Evolutionary conservation across 768 basidiomycete genomes (phyloP), one percentile per base, ranked within the genome.

Genomic region (Calocybe gangraenosa): DNA sequence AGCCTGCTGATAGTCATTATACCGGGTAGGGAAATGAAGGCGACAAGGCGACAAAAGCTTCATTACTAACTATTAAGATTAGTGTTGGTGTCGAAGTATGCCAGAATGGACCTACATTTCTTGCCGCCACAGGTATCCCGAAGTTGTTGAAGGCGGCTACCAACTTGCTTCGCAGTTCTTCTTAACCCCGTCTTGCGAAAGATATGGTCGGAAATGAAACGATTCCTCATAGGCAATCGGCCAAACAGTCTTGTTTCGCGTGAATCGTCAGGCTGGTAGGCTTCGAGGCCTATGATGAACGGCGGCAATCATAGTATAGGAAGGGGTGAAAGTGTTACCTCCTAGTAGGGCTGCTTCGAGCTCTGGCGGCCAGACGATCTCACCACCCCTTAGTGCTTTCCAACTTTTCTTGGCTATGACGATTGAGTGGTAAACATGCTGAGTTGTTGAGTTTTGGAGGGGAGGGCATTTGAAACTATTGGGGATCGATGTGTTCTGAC

Each of bases 121-220:
- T 83, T 83, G 32, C 84, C 84, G 38, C 83, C 79, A 53, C 79
- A 75, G 2, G 84, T 83, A 61, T 89, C n/a, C n/a, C n/a, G n/a
- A n/a, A n/a, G n/a, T n/a, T n/a, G n/a, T n/a, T n/a, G n/a, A n/a
- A n/a, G n/a, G n/a, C n/a, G n/a, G n/a, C n/a, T n/a, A n/a, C n/a
- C n/a, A n/a, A n/a, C n/a, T n/a, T n/a, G n/a, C n/a, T 88, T 88
- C 19, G 86, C 77, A 7, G 83, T 82, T 48, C 87, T 74, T 48
- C 74, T 69, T 60, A 82, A 80, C 17, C 86, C 84, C 0, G 87
- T 89, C 51, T 73, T 75, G 28, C 71, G 69, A 58, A 70, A 79
- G 58, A 89, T 87, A 64, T 84, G 81, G 52, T 89, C 83, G 41
- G 86, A 84, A 50, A 88, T 84, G 63, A 87, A 89, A 38, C 82